Base-by-base conservation (phyloP, 306 rosid genomes). In the Cicer bijugum region DNA sequence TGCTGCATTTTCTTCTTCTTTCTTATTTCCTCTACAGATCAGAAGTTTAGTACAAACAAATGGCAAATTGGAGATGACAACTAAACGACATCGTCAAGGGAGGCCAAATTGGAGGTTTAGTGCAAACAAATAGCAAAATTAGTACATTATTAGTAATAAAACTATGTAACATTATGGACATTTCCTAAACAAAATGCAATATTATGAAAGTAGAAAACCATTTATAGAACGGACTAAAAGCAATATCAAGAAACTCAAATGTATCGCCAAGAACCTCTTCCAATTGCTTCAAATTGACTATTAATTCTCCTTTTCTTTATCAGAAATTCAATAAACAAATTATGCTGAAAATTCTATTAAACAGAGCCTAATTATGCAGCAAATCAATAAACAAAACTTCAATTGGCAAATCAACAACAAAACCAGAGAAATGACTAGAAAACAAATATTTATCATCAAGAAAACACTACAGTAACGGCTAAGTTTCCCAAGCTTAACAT, bases 191-290 rank as follows among this genome's bases (percentile, higher is more conserved):
- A 28, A 28, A 28, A 28, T 28, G 35, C 35, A 28, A 28, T 28
- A 28, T 28, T 28, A 28, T 28, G 35, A 0, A 28, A 7, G 71
- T 17, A 71, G 78, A 65, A 50, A 88, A 88, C 87, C 88, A 75
- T 44, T 45, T 79, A 6, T 80, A 71, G 14, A 82, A 72, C 1
- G 89, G 85, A 55, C 82, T 62, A 0, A 84, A 19, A 52, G 82
- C 84, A 71, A 88, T 9, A 48, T 88, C 92, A 56, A 78, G 71
- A 71, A 80, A 88, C 44, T 90, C 85, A 80, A 88, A 80, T 20
- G 67, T 67, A 35, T 82, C 81, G 9, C 90, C 85, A 12, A 84
- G 84, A 71, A 40, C 70, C 56, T 57, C 81, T 63, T 85, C 92
- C 48, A 88, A 7, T 66, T 28, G 59, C 78, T 84, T 86, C 61